Evolutionary conservation across 2,329 filamentous ascomycete genomes (phyloP), one percentile per base, ranked within the genome.

Genomic region (Blastomyces parvus): DNA sequence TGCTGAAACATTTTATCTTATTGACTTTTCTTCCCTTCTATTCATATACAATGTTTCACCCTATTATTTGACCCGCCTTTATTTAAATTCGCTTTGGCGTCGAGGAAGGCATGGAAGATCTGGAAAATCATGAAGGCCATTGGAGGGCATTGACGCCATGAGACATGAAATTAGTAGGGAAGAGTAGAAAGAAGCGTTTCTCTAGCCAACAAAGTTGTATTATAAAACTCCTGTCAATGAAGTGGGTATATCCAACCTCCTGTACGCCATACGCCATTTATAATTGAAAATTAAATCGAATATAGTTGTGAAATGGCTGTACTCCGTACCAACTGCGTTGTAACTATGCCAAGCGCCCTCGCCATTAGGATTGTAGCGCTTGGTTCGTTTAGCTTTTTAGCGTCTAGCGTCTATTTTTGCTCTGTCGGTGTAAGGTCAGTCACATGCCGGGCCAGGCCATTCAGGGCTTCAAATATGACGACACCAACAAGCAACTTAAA

Each of bases 191-290:
- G 53, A 33, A 17, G 13, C 19, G 33, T 56, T 14, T 3, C 55
- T 42, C 36, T 58, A n/a, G 22, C 6, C 33, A 25, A 25, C 36
- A 9, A 25, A 22, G 19, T 19, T 58, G 22, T 58, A 58, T 58
- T 22, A 58, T 58, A 58, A 58, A 42, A 53, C n/a, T 52, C 33
- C 25, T 22, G n/a, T 42, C 55, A 25, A 58, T 58, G 30, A 27
- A 58, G 13, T 19, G 42, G 42, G 19, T 5, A 36, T 22, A 56
- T 38, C 11, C 3, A 8, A 17, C 30, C 38, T 55, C 52, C n/a
- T 55, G 3, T 50, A 50, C 19, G 19, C 9, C 8, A 5, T 48
- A 22, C 7, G 17, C 5, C 19, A 36, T 55, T 36, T 36, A 8
- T 55, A 36, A 55, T 36, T 55, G 19, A 22, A 38, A 7, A 52